These are phyloP conservation scores for Cladophialophora immunda DNA, from an alignment of 2,329 filamentous ascomycete species.

Conservation along the genomic window DNA sequence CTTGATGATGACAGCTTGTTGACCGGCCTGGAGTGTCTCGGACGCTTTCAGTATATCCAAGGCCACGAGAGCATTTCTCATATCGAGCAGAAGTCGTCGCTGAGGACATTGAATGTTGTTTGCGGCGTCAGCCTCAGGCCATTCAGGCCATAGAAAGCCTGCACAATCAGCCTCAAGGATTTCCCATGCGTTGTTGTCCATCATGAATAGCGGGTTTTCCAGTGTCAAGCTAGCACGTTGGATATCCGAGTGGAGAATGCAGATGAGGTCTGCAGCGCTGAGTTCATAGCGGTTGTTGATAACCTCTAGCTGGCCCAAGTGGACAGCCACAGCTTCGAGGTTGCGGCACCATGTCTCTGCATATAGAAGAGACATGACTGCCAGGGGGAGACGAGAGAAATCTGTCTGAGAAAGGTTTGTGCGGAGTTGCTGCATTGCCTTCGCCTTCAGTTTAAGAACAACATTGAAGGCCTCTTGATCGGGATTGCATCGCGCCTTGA, in stretches of 20 bases:
- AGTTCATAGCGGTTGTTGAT: constrained; percentile 19
- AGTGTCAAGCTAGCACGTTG: constrained; percentile 22
- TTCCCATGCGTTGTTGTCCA: constrained; percentile 18
- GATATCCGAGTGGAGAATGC: constrained; percentile 21
- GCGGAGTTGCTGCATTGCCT: constrained; percentile 24
- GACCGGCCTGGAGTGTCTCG: neutral
- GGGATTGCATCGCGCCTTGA: constrained; percentile 15
- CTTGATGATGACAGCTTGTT: constrained; percentile 18
- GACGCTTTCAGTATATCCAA: constrained; percentile 3
- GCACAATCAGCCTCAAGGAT: constrained; percentile 12
- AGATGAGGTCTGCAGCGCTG: constrained; percentile 15
- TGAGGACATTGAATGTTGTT: neutral
- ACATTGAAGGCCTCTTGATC: constrained; percentile 9
- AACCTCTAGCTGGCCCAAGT: constrained; percentile 15
- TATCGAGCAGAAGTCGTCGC: neutral
- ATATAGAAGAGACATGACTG: constrained; percentile 22
- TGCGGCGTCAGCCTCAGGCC: neutral
- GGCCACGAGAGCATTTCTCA: constrained; percentile 18
- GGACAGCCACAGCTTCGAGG: constrained; percentile 13
- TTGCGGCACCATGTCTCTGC: constrained; percentile 23
- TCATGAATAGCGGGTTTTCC: constrained; percentile 5
- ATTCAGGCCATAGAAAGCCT: neutral
- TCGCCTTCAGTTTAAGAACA: constrained; percentile 23
- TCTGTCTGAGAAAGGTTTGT: constrained; percentile 7
- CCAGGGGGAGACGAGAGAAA: constrained; percentile 3